These are phyloP conservation scores for Elongisporangium undulatum DNA, from an alignment of 352 stramenopile species.

Conservation along the genomic window DNA sequence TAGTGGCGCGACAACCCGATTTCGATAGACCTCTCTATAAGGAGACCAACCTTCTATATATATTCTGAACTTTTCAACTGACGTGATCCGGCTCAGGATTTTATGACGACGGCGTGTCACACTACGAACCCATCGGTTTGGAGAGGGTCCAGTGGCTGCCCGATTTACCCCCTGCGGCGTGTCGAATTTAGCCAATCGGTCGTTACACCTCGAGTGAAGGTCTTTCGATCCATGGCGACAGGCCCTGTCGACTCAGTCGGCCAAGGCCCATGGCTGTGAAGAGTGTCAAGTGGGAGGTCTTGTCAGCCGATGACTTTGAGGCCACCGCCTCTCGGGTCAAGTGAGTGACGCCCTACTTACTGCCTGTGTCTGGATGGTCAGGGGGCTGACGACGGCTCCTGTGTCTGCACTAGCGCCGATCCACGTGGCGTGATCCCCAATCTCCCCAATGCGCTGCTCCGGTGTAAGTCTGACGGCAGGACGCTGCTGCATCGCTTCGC, in stretches of 20 bases:
- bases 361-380: too few relatives aligned
- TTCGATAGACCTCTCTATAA: slow-evolving; percentile 4
- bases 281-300: background rate
- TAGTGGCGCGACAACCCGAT: background rate
- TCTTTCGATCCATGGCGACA: too few relatives aligned
- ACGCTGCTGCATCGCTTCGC: slow-evolving; percentile 55
- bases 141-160: background rate
- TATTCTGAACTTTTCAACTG: background rate
- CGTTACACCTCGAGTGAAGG: background rate
- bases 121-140: background rate
- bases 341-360: too few relatives aligned
- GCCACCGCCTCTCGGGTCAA: background rate
- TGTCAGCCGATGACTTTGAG: background rate
- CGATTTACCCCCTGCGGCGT: too few relatives aligned
- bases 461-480: slow-evolving; percentile 33
- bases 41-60: background rate
- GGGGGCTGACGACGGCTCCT: too few relatives aligned
- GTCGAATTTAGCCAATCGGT: background rate
- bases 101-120: background rate
- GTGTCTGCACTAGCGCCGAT: slow-evolving; percentile 24
- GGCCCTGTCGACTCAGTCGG: too few relatives aligned
- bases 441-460: slow-evolving; percentile 19
- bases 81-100: background rate
- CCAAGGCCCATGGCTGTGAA: background rate
- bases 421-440: slow-evolving; percentile 24